These are phyloP conservation scores for Cenococcum geophilum DNA, from an alignment of 495 filamentous ascomycete genomes.

Conservation along the genomic window DNA sequence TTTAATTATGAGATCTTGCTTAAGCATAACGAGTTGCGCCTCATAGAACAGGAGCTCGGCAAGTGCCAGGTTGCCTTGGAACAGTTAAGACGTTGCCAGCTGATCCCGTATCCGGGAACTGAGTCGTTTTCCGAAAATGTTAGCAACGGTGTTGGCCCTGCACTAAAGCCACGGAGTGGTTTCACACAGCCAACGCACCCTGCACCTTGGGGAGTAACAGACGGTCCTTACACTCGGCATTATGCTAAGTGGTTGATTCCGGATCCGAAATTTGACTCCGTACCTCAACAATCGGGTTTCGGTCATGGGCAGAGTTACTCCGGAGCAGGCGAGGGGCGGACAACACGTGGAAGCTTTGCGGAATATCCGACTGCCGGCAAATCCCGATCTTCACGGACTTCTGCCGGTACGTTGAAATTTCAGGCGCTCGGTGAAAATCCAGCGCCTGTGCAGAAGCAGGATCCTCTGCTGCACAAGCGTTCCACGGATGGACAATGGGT, in stretches of 20 bases:
- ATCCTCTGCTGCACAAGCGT: constrained; percentile 55
- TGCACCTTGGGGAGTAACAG: constrained; percentile 77
- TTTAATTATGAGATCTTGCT: constrained; percentile 86
- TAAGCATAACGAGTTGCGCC: constrained; percentile 87
- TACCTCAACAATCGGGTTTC: constrained; percentile 14
- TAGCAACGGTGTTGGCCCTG: constrained; percentile 62
- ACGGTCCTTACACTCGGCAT: constrained; percentile 89
- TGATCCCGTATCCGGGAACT: constrained; percentile 76
- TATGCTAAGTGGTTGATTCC: constrained; percentile 91
- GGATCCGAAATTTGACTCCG: constrained; percentile 72
- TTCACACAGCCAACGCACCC: constrained; percentile 60
- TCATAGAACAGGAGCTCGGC: constrained; percentile 93
- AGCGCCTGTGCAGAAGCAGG: constrained; percentile 41
- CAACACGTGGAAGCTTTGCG: constrained; percentile 65
- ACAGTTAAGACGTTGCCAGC: constrained; percentile 82
- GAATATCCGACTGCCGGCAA: constrained; percentile 54
- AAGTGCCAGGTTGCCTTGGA: constrained; percentile 95
- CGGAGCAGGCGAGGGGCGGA: constrained; percentile 51
- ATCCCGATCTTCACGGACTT: constrained; percentile 43
- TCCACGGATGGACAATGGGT: constrained; percentile 56
- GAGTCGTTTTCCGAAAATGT: constrained; percentile 58
- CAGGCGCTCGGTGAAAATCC: constrained; percentile 50
- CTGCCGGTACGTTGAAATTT: constrained; percentile 46
- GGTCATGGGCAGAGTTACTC: constrained; percentile 24
- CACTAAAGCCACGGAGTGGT: constrained; percentile 53